Percentiles rank a stretch among this genome's conserved stretches.
Evolutionary conservation across 345 rosid genomes (phyloP).

Genomic region (Ceriops tagal): DNA sequence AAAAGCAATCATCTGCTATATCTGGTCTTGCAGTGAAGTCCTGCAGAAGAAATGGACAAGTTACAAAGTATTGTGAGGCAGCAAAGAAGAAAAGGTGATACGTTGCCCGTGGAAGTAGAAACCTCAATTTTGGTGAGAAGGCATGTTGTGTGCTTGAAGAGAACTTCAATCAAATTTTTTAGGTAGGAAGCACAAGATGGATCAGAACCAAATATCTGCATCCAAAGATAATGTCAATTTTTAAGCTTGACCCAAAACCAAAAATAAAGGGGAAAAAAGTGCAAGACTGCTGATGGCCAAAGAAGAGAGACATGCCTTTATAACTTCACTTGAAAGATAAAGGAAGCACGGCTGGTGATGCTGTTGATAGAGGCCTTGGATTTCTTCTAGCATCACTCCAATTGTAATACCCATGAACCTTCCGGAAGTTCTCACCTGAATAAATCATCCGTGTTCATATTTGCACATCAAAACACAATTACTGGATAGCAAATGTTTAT

Average conservation of each 20-base stretch:
- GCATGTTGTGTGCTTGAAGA: constrained; percentile 75
- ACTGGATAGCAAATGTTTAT: not conserved
- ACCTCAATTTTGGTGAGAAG: constrained; percentile 89
- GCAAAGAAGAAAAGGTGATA: constrained; percentile 13
- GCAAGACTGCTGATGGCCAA: not conserved
- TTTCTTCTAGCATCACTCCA: constrained; percentile 92
- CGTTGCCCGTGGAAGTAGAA: constrained; percentile 13
- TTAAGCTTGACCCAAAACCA: not conserved
- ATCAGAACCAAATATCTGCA: constrained; percentile 96
- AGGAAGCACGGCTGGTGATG: constrained; percentile 99
- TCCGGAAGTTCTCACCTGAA: constrained; percentile 90
- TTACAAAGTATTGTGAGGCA: constrained; percentile 11
- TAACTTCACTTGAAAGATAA: constrained; percentile 97
- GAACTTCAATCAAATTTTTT: constrained; percentile 81
- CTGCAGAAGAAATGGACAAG: constrained; percentile 41
- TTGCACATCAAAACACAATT: constrained; percentile 9
- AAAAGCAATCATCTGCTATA: constrained; percentile 92
- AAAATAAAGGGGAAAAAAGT: not conserved
- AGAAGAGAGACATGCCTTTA: constrained; percentile 52
- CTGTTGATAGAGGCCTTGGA: constrained; percentile 81
- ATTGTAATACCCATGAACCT: constrained; percentile 90
- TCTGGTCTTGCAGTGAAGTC: constrained; percentile 94
- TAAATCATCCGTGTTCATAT: constrained; percentile 14
- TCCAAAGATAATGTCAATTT: constrained; percentile 17
- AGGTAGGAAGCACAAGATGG: constrained; percentile 83